Evolutionary conservation across 176 grass and related monocot species (phyloP), one percentile per base, ranked within the genome.

Genomic region (Avena atlantica): DNA sequence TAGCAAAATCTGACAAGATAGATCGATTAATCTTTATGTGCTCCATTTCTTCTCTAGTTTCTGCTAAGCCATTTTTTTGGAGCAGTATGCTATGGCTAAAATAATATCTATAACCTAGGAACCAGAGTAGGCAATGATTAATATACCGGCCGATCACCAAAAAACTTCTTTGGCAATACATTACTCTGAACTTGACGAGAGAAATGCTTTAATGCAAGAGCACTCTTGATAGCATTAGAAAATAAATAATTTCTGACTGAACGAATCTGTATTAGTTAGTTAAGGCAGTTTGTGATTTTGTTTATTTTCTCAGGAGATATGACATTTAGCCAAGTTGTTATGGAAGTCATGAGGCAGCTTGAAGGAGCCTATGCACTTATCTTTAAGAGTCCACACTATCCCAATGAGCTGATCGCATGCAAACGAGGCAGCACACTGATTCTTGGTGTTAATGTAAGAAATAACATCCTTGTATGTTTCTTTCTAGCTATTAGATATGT

Each of bases 341-440:
- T 86, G 78, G 96, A 94, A 89, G 93, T 98, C 50, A 96, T 98
- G 93, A 90, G 96, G 86, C 96, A 96, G 59, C 93, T 98, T 62
- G 93, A 98, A 96, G 96, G 96, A 84, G 96, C 96, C 77, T 98
- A 91, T 27, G 90, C 96, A 11, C 93, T 98, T 75, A 98, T 96
- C 55, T 98, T 98, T 80, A 98, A 98, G 89, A 96, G 93, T 65
- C 92, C 92, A 77, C 96, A 92, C 60, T 98, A 98, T 82, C 93
- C 93, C 66, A 95, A 96, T 68, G 96, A 98, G 70, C 87, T 96
- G 78, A 91, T 94, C 65, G 92, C 93, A 27, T 98, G 96, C 87
- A 98, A 90, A 76, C 86, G 92, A 75, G 93, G 96, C 31, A 95
- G 92, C 79, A 94, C 89, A 55, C 80, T 98, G 61, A 94, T 98